These are phyloP conservation scores for Calendula officinalis DNA, from an alignment of 129 eudicot species.

Conservation along the genomic window DNA sequence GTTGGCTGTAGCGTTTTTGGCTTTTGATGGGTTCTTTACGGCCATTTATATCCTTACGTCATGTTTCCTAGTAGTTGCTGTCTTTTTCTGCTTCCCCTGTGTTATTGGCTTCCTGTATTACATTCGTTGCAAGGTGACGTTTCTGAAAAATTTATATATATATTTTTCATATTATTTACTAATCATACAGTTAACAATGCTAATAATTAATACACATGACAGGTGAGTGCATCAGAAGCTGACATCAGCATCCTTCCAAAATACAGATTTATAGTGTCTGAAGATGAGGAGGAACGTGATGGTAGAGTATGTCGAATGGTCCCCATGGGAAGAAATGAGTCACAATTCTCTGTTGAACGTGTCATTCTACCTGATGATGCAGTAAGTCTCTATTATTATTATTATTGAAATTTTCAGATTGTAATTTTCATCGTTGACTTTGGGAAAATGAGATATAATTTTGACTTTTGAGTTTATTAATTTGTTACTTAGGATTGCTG, in stretches of 20 bases:
- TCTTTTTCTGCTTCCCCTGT: constrained; percentile 76
- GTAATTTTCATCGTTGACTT: neutral
- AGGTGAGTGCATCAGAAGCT: constrained; percentile 50
- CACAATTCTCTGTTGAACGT: constrained; percentile 44
- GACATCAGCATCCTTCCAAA: constrained; percentile 56
- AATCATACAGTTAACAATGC: neutral
- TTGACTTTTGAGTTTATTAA: neutral
- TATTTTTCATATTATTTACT: neutral
- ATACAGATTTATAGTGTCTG: constrained; percentile 43
- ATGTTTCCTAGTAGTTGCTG: constrained; percentile 58
- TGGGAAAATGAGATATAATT: neutral
- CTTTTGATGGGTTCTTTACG: constrained; percentile 72
- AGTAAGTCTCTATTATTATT: constrained; percentile 48
- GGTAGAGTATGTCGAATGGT: constrained; percentile 60
- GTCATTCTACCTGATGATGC: constrained; percentile 58
- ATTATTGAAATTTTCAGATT: neutral
- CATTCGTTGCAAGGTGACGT: constrained; percentile 58
- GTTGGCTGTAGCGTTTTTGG: constrained; percentile 71
- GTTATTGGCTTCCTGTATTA: constrained; percentile 66
- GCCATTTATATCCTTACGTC: constrained; percentile 60
- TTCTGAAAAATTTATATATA: too few species aligned
- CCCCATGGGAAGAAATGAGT: constrained; percentile 48
- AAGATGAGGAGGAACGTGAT: constrained; percentile 35
- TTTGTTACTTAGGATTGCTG: constrained; percentile 52
- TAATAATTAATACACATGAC: neutral